These are phyloP conservation scores for Ophiostoma piceae DNA, from an alignment of 2,329 filamentous ascomycete species.

Conservation along the genomic window DNA sequence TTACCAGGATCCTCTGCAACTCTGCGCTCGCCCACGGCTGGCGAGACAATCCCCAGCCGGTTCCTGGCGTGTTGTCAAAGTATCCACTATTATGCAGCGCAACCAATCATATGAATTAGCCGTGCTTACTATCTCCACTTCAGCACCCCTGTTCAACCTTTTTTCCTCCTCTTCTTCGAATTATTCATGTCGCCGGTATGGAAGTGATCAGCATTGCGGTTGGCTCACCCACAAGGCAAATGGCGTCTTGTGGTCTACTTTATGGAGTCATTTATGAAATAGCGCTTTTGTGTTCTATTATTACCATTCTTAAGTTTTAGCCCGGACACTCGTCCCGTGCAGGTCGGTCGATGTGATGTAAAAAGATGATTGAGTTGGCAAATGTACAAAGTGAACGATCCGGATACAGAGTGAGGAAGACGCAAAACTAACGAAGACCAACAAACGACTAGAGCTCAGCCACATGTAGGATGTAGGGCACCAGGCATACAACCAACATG, in stretches of 20 bases:
- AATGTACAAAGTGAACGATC: not conserved
- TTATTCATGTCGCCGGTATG: not conserved
- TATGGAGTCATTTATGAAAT: not conserved
- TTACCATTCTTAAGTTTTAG: conserved; percentile 7
- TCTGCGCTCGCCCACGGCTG: not conserved
- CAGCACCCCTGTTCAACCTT: not conserved
- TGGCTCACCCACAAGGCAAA: conserved; percentile 5
- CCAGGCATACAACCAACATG: not conserved
- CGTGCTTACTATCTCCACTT: not conserved
- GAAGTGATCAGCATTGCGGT: conserved; percentile 4
- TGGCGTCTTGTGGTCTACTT: not conserved
- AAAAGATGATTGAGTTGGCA: too few relatives aligned
- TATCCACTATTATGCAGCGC: not conserved
- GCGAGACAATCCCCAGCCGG: not conserved
- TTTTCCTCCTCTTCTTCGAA: not conserved
- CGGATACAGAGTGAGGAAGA: not conserved
- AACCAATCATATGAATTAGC: not conserved
- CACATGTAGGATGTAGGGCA: not conserved
- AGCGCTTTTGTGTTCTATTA: not conserved
- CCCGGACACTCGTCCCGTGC: conserved; percentile 12
- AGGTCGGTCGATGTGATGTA: not conserved
- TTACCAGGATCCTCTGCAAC: not conserved
- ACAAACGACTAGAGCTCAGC: not conserved
- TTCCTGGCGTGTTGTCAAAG: conserved; percentile 5
- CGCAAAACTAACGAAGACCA: not conserved